Conservation (phyloP, 768 basidiomycete species). For the Clavulina sp. region DNA sequence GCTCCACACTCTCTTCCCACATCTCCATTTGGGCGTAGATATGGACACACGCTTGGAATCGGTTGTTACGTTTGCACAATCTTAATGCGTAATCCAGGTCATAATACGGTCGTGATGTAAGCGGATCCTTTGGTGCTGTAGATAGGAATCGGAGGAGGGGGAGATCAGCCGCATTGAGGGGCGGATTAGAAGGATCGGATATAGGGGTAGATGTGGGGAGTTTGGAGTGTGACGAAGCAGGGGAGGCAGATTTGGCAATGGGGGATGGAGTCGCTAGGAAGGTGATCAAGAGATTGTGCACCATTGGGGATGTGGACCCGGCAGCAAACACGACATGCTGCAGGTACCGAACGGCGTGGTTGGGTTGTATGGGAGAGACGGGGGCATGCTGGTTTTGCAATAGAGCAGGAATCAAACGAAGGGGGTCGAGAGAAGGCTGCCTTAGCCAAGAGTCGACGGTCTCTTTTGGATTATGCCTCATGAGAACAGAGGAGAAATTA, state of each 20-base stretch:
- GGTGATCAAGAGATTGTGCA: conserved; percentile 88
- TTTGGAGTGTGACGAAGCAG: background rate
- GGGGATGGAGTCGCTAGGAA: conserved; percentile 47
- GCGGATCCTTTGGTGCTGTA: conserved; percentile 61
- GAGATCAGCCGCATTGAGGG: conserved; percentile 32
- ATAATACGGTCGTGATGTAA: conserved; percentile 79
- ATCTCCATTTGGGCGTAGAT: conserved; percentile 97
- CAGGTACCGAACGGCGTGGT: conserved; percentile 83
- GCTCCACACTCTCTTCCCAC: conserved; percentile 90
- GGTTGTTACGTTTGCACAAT: conserved; percentile 64
- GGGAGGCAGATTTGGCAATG: conserved; percentile 10
- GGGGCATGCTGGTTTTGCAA: conserved; percentile 60
- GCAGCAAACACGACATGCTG: conserved; percentile 70
- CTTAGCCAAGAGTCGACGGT: conserved; percentile 88
- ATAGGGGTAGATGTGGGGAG: background rate
- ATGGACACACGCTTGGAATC: conserved; percentile 81
- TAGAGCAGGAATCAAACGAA: conserved; percentile 76
- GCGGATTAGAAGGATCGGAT: conserved; percentile 12
- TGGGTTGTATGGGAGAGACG: conserved; percentile 52
- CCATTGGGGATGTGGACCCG: conserved; percentile 60
- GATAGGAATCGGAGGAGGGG: conserved; percentile 69
- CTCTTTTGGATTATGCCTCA: conserved; percentile 72
- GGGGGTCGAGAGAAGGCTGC: conserved; percentile 58
- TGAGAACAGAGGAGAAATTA: conserved; percentile 74
- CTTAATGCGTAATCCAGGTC: conserved; percentile 94